Evolutionary conservation across 208 protist genomes (phyloP), one percentile per base, ranked within the genome.

Genomic region (Crithidia brevicula): DNA sequence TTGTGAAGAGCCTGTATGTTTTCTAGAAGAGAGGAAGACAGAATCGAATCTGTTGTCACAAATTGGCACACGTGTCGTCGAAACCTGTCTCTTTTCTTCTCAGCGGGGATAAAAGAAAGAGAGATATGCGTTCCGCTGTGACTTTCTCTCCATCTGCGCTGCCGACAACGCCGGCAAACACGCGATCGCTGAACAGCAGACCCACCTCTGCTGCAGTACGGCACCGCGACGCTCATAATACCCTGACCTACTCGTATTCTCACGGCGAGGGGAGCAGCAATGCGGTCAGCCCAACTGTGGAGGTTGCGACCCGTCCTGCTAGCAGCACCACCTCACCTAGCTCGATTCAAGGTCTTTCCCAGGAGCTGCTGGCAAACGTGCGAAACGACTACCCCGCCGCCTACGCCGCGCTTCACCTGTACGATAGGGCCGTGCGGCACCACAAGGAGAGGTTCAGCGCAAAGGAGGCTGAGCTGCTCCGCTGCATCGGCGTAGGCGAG

Each of bases 401-500:
- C 40, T 70, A 65, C 6, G 52, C 68, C n/a, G 67, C 66, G 0
- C 70, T 81, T 9, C 42, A 38, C 13, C 40, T 73, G 31, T 71
- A 73, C 30, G 85, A 89, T 28, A 79, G 71, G 5, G 66, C 83
- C 10, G 20, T 85, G 28, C 79, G 79, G 22, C 80, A 87, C 51
- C 65, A 78, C 40, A 70, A 85, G 43, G 78, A 77, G 4, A 61
- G 72, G 18, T 77, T 82, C 40, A 59, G 77, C 16, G 86, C 85
- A 18, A 92, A 93, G 72, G 85, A 92, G 54, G 46, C 58, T 22
- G 89, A 95, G 68, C 67, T 95, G 20, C 77, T 66, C 38, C 86
- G 86, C 30, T 89, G 89, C 75, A 91, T 95, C 68, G 62, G 69
- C 38, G 90, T 88, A 25, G 90, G 90, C 3, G 79, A 91, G 56